Evolutionary conservation across 768 basidiomycete genomes (phyloP).

Genomic region (Sutorius australiensis): DNA sequence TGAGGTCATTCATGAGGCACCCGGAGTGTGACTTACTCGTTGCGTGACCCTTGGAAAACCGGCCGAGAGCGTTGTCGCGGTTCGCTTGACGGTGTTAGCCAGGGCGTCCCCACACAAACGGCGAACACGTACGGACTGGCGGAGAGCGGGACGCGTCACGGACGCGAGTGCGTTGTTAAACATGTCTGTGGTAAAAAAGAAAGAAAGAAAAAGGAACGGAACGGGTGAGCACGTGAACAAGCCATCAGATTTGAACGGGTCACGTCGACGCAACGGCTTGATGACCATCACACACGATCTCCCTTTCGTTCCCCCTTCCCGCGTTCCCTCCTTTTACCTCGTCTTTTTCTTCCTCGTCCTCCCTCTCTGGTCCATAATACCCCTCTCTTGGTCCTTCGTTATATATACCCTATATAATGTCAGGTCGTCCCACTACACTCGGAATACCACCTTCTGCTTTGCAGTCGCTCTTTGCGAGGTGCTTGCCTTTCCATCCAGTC

Average conservation of each 20-base stretch:
- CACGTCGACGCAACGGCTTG: too few species aligned
- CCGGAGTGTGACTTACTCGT: constrained; percentile 45
- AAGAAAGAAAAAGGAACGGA: constrained; percentile 34
- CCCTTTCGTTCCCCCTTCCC: constrained; percentile 34
- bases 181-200: constrained; percentile 38
- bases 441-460: constrained; percentile 40
- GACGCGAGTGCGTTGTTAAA: constrained; percentile 62
- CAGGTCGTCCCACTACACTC: constrained; percentile 40
- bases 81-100: constrained; percentile 42
- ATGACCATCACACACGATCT: constrained; percentile 2
- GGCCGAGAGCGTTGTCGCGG: constrained; percentile 74
- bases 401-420: constrained; percentile 44
- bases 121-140: constrained; percentile 48
- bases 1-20: constrained; percentile 4
- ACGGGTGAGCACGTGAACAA: background rate
- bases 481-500: constrained; percentile 8
- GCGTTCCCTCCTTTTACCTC: constrained; percentile 52
- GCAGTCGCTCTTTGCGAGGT: constrained; percentile 60
- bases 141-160: constrained; percentile 49
- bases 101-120: background rate
- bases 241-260: background rate
- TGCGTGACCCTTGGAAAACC: constrained; percentile 74
- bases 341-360: constrained; percentile 53
- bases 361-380: constrained; percentile 62
- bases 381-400: constrained; percentile 64